Evolutionary conservation across 345 rosid species (phyloP).

Genomic region (Microthlaspi erraticum): DNA sequence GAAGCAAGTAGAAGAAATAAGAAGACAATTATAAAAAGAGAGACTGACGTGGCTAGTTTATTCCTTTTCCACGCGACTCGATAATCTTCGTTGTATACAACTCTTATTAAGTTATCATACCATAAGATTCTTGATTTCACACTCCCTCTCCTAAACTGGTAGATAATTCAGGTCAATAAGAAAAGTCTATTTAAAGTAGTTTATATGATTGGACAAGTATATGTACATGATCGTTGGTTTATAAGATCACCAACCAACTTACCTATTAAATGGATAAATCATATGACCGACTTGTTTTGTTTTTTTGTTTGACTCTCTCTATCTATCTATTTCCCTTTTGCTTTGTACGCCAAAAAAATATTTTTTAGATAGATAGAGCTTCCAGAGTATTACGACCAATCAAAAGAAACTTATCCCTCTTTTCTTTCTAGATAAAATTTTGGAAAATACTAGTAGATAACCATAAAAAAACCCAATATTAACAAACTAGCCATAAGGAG

Average conservation of each 20-base stretch:
- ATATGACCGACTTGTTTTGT: constrained; percentile 34
- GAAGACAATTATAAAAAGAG: neutral
- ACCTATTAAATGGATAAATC: constrained; percentile 23
- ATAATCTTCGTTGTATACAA: neutral
- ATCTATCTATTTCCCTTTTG: neutral
- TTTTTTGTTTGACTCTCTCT: constrained; percentile 30
- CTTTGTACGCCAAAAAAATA: constrained; percentile 15
- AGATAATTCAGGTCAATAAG: constrained; percentile 24
- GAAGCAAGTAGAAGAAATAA: constrained; percentile 41
- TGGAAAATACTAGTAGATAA: too few relatives aligned
- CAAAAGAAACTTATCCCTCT: neutral
- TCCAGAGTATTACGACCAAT: constrained; percentile 6
- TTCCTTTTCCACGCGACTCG: constrained; percentile 33
- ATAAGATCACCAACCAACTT: constrained; percentile 26
- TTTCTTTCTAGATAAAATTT: neutral
- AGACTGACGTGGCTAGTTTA: constrained; percentile 36
- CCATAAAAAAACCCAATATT: too few relatives aligned
- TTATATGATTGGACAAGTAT: constrained; percentile 25
- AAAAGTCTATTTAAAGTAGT: constrained; percentile 2
- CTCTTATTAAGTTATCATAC: neutral
- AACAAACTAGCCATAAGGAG: too few relatives aligned
- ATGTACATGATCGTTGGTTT: constrained; percentile 29
- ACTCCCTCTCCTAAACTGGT: neutral
- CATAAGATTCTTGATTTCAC: constrained; percentile 34
- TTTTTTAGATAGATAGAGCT: neutral